Base-by-base conservation (phyloP, 352 stramenopile genomes). In the Phytophthora tubulina region DNA sequence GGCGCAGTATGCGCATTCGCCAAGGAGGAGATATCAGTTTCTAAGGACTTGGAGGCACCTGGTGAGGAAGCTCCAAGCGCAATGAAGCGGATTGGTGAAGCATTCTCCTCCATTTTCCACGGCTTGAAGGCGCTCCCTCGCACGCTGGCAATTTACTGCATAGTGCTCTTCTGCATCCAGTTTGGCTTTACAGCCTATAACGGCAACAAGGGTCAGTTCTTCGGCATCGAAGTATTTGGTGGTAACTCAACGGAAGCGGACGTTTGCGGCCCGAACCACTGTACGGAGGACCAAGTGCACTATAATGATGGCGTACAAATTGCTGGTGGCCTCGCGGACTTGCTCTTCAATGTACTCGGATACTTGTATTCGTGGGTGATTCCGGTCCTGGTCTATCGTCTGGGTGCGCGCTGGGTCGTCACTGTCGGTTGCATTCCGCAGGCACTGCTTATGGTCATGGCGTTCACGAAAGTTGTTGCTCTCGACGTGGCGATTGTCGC, bases 151-250 rank as follows among this genome's bases (percentile, higher is more conserved):
- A 53, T 87, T 13, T 94, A 88, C 61, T 86, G 80, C 60, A n/a
- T 85, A 6, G 73, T 92, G 32, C 60, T 89, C 30, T 80, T 89
- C 42, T 82, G 67, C 38, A 60, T 89, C 27, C 69, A 86, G 64
- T 92, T 84, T 60, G 84, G 84, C 3, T 88, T 82, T 60, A 89
- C 80, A 9, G 76, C 82, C 3, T 92, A 92, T 67, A 88, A 88
- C 46, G 80, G 80, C 51, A 86, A 82, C 63, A 92, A 90, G 54
- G 80, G 82, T 0, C 82, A 90, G 51, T 90, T 89, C 54, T 92
- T 89, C 35, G 82, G 82, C 2, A 75, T 89, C 21, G 76, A 84
- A 49, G 84, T 92, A 9, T 85, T 80, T n/a, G 69, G 58, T 8
- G 84, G 84, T 3, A 77, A 84, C 32, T 73, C 84, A 4, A 78